Conservation (phyloP, 2,329 filamentous ascomycete genomes). For the Hymenoscyphus occultus region DNA sequence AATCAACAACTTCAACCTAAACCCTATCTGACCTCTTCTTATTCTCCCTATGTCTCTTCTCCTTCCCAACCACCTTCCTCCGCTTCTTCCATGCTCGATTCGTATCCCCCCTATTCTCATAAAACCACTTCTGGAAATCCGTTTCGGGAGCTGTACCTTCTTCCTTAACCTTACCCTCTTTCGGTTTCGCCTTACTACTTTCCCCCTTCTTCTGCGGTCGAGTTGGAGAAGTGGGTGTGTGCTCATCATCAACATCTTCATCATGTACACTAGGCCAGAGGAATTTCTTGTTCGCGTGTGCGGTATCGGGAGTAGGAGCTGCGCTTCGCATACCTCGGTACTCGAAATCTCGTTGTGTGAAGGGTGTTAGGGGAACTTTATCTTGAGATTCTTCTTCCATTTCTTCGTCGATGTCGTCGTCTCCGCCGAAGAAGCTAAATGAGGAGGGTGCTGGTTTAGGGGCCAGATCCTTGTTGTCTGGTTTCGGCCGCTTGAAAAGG, state of each 20-base stretch:
- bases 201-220: conserved; percentile 32
- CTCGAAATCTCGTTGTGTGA: conserved; percentile 74
- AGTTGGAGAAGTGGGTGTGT: conserved; percentile 24
- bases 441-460: conserved; percentile 48
- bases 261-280: conserved; percentile 51
- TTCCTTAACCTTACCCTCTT: conserved; percentile 20
- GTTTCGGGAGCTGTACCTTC: conserved; percentile 32
- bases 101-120: conserved; percentile 62
- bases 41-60: conserved; percentile 65
- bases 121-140: conserved; percentile 67
- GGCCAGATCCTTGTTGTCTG: conserved; percentile 38
- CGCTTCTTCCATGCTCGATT: conserved; percentile 66
- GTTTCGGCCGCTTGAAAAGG: conserved; percentile 75
- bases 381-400: conserved; percentile 45
- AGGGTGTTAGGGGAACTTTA: conserved; percentile 72
- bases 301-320: conserved; percentile 92
- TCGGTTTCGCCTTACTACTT: conserved; percentile 22
- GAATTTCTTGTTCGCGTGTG: conserved; percentile 65
- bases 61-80: conserved; percentile 60
- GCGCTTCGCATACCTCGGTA: conserved; percentile 76
- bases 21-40: conserved; percentile 45
- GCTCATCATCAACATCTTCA: conserved; percentile 46
- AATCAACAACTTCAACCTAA: conserved; percentile 6
- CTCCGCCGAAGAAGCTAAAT: conserved; percentile 77
- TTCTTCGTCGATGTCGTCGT: conserved; percentile 42